Evolutionary conservation across 306 rosid species (phyloP).

Genomic region (Rosa multiflora): DNA sequence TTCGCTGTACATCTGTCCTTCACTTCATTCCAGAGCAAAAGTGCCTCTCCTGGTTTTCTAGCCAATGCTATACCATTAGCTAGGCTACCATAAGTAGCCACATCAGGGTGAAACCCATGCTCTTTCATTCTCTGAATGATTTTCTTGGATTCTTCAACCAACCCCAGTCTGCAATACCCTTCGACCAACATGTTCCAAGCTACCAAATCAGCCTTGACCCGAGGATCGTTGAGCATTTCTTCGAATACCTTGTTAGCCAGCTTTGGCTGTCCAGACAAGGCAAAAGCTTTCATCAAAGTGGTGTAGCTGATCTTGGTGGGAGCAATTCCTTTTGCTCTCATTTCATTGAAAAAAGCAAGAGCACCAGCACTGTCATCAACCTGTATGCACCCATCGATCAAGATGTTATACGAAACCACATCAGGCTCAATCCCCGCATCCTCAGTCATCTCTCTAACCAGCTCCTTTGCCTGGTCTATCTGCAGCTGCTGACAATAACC

Average conservation of each 20-base stretch:
- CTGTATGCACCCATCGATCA: conserved; percentile 86
- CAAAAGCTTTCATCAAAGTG: conserved; percentile 94
- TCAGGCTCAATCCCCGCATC: conserved; percentile 77
- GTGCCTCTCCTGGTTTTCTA: conserved; percentile 95
- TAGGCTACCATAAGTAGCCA: conserved; percentile 81
- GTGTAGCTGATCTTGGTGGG: conserved; percentile 97
- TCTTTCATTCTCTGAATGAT: conserved; percentile 78
- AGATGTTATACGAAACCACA: conserved; percentile 82
- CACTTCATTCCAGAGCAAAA: conserved; percentile 90
- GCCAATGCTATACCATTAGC: conserved; percentile 82
- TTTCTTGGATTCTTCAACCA: conserved; percentile 77
- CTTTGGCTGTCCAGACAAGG: conserved; percentile 86
- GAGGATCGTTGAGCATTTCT: conserved; percentile 77
- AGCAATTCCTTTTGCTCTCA: conserved; percentile 83
- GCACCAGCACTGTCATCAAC: conserved; percentile 93
- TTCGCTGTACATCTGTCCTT: conserved; percentile 70
- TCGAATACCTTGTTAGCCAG: conserved; percentile 86
- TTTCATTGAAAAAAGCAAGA: conserved; percentile 80
- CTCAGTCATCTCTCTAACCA: conserved; percentile 79
- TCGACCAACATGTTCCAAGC: conserved; percentile 98
- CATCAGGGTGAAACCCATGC: conserved; percentile 67
- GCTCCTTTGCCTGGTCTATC: conserved; percentile 69
- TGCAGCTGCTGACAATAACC: conserved; percentile 83
- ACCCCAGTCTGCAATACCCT: conserved; percentile 86
- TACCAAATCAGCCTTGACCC: conserved; percentile 73